phyloP scores from a whole-genome alignment of 768 basidiomycete species.

The Phlebiopsis gigantea region DNA sequence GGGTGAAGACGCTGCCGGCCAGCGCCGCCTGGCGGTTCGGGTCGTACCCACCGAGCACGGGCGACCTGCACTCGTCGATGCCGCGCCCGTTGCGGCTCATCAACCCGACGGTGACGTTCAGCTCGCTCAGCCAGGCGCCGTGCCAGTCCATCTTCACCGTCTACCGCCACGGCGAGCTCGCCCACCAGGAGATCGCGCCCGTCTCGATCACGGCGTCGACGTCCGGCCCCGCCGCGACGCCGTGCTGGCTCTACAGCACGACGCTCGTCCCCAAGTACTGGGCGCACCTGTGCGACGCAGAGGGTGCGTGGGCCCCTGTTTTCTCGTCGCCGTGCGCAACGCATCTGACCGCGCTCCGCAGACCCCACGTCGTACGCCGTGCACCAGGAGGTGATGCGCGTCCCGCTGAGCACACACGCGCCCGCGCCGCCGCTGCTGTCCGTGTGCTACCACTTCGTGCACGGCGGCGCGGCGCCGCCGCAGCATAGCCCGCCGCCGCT shows the following conservation, averaged over 20 bases:
- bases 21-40: slow-evolving; percentile 6
- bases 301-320: slow-evolving; percentile 36
- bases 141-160: slow-evolving; percentile 57
- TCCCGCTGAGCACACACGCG: slow-evolving; percentile 8
- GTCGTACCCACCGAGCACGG: slow-evolving; percentile 4
- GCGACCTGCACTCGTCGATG: slow-evolving; percentile 22
- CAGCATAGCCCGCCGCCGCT: slow-evolving; percentile 5
- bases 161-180: slow-evolving; percentile 38
- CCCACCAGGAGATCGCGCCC: slow-evolving; percentile 45
- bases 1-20: slow-evolving; percentile 5
- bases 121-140: slow-evolving; percentile 40
- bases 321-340: background rate
- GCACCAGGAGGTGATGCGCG: slow-evolving; percentile 50
- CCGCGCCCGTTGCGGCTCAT: slow-evolving; percentile 54
- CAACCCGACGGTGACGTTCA: slow-evolving; percentile 64
- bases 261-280: slow-evolving; percentile 61
- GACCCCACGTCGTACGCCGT: slow-evolving; percentile 67
- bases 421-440: slow-evolving; percentile 18
- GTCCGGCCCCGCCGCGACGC: slow-evolving; percentile 6
- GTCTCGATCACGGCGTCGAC: slow-evolving; percentile 14
- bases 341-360: slow-evolving; percentile 26
- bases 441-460: slow-evolving; percentile 22
- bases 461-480: slow-evolving; percentile 1
- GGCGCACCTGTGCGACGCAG: slow-evolving; percentile 48
- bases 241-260: slow-evolving; percentile 48